Evolutionary conservation across 2,329 filamentous ascomycete genomes (phyloP).

Genomic region (Coniochaeta sp.): DNA sequence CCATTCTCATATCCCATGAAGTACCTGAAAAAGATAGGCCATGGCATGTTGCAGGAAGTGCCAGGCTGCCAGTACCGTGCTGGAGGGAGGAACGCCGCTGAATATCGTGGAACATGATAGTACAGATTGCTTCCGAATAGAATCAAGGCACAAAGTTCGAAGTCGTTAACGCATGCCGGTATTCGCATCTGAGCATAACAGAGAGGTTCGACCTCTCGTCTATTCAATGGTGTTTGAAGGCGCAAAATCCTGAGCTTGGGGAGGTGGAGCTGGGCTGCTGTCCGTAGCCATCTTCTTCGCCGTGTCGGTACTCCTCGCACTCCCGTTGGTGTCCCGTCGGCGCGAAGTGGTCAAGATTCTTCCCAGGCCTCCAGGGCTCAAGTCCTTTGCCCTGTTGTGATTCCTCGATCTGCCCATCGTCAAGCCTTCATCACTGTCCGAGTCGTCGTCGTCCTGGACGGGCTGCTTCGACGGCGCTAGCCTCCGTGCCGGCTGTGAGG

Average conservation of each 20-base stretch:
- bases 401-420: conserved; percentile 47
- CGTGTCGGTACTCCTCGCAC: conserved; percentile 55
- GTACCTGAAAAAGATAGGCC: too few relatives aligned
- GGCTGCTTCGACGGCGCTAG: conserved; percentile 7
- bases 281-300: conserved; percentile 46
- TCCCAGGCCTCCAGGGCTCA: conserved; percentile 19
- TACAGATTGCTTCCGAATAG: too few relatives aligned
- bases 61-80: background rate
- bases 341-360: conserved; percentile 27
- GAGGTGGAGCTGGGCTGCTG: background rate
- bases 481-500: conserved; percentile 4
- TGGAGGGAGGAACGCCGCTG: background rate
- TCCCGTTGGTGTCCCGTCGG: conserved; percentile 53
- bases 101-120: too few relatives aligned
- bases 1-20: background rate
- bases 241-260: background rate
- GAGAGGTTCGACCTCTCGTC: background rate
- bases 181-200: background rate
- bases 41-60: background rate
- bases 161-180: background rate
- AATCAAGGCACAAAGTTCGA: too few relatives aligned
- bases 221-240: background rate
- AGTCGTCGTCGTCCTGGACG: conserved; percentile 30
- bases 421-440: conserved; percentile 49
- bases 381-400: conserved; percentile 24